Evolutionary conservation across 1,284 basidiomycete genomes (phyloP), one percentile per base, ranked within the genome.

Genomic region (Cutaneotrichosporon sp.): DNA sequence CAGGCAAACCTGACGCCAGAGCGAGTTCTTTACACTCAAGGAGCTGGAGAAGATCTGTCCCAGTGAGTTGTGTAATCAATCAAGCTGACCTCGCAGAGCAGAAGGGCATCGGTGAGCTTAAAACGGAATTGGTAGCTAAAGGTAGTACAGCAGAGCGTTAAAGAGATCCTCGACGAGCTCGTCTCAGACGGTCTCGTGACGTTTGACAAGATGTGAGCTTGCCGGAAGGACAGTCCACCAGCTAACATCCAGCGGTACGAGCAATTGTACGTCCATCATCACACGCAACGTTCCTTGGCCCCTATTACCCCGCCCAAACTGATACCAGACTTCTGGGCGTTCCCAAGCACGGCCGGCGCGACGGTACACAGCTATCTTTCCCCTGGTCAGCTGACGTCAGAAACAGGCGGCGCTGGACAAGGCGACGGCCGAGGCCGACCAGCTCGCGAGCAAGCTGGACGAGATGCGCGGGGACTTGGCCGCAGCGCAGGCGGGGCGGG

Each of bases 1-100:
- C 14, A 26, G 17, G 8, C 2, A 38, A 1, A 4, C 21, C 9
- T 26, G 33, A 14, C 8, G n/a, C 4, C 22, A 91, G 90, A 86
- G 85, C 73, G 88, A 91, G 67, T 92, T 92, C 68, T 92, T 57
- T 42, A 70, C 90, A 81, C 78, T 93, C 45, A 92, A 91, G 68
- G 90, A 93, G 63, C 78, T 93, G 17, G 90, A 93, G 73, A 93
- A 90, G 63, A 65, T 72, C 22, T 73, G 65, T 18, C 72, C 73
- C 4, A 74, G 71, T 73, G 36, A 55, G 72, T 67, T 14, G 17
- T 8, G 8, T 8, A 14, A 4, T 26, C 3, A 4, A n/a, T 14
- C 23, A 9, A 35, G 38, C 52, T 58, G 68, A 78, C 85, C n/a
- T n/a, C 1, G 83, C 85, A 23, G 91, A 91, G 70, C 78, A 85